These are phyloP conservation scores for Gonapodya prolifera DNA, from an alignment of 192 early-diverging fungal genomes.

Conservation along the genomic window DNA sequence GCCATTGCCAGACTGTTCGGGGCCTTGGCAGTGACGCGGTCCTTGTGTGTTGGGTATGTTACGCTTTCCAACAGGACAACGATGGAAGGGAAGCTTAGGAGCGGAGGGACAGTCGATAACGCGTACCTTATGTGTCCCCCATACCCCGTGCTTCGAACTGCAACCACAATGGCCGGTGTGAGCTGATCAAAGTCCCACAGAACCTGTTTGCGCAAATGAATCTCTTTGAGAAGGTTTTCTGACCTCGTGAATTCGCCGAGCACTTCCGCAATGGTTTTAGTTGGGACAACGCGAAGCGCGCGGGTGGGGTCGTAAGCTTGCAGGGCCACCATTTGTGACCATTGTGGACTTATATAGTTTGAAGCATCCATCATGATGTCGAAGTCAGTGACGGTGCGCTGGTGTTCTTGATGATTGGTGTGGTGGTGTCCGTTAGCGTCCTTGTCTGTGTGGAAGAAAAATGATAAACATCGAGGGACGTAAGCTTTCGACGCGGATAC, in stretches of 20 bases:
- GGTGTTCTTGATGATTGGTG: not conserved
- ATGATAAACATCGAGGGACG: not conserved
- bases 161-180: not conserved
- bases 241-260: not conserved
- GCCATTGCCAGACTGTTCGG: not conserved
- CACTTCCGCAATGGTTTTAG: not conserved
- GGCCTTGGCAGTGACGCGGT: not conserved
- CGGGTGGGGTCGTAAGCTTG: not conserved
- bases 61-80: not conserved
- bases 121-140: not conserved
- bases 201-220: not conserved
- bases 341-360: not conserved
- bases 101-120: not conserved
- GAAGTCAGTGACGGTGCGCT: not conserved
- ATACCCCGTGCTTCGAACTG: not conserved
- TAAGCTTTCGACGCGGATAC: not conserved
- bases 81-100: not conserved
- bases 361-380: not conserved
- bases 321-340: not conserved
- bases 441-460: not conserved
- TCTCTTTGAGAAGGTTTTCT: not conserved
- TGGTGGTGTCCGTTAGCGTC: not conserved
- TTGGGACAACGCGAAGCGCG: not conserved
- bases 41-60: not conserved
- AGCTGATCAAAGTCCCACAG: not conserved